These are phyloP conservation scores for Coemansia sp. DNA, from an alignment of 192 early-diverging fungal species.

Conservation along the genomic window DNA sequence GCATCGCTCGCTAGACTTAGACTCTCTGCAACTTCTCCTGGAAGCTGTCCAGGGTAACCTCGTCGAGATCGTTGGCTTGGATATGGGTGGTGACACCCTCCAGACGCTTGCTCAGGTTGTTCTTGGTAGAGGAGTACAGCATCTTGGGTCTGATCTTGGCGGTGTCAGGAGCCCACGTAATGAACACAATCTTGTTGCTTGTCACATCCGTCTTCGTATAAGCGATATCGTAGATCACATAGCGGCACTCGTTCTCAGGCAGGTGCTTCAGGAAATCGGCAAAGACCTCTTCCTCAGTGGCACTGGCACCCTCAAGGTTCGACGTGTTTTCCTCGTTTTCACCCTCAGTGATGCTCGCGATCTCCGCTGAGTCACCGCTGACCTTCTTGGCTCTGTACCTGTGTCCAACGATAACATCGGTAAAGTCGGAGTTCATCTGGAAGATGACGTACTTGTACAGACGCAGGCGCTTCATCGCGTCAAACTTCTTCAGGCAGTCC, in stretches of 20 bases:
- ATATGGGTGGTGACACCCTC: conserved; percentile 71
- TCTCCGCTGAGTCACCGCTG: background rate
- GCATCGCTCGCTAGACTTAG: background rate
- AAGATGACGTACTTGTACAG: conserved; percentile 70
- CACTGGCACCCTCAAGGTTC: background rate
- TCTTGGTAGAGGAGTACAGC: conserved; percentile 86
- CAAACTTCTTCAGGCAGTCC: conserved; percentile 62
- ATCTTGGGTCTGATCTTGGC: conserved; percentile 81
- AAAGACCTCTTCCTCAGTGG: conserved; percentile 49
- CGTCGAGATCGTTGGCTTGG: conserved; percentile 81
- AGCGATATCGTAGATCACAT: conserved; percentile 87
- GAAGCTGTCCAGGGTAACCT: conserved; percentile 68
- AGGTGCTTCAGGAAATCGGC: conserved; percentile 66
- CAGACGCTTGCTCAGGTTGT: conserved; percentile 69
- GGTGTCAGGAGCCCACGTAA: conserved; percentile 80
- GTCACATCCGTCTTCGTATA: conserved; percentile 58
- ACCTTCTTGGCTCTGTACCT: conserved; percentile 17
- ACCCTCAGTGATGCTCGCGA: conserved; percentile 26
- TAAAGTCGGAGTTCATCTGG: conserved; percentile 70
- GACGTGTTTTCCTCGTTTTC: conserved; percentile 54
- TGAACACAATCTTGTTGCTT: conserved; percentile 87
- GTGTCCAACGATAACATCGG: conserved; percentile 61
- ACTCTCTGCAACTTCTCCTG: conserved; percentile 56
- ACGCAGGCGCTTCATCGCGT: conserved; percentile 64
- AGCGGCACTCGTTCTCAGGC: conserved; percentile 71